Base-by-base conservation (phyloP, 805 yeast species). In the Metschnikowia borealis region DNA sequence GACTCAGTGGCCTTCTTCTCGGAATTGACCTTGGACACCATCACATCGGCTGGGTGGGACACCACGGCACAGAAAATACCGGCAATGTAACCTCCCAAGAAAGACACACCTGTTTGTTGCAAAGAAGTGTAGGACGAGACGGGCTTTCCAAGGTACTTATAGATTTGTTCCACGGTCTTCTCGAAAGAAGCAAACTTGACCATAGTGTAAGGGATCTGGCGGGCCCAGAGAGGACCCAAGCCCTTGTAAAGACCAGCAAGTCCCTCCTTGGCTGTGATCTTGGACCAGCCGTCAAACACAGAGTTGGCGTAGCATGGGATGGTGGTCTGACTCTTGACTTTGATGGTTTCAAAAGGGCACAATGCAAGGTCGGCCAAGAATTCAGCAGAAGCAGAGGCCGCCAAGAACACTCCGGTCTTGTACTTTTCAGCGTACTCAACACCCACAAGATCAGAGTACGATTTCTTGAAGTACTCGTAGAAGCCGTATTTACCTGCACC, bases 161-260 rank as follows among this genome's bases (percentile, higher is more conserved):
- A 92, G 63, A 92, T 91, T 45, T 72, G 68, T 62, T 85, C 89
- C 32, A 92, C 97, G 47, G 91, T 87, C 66, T 83, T 87, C 74
- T 92, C 99, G 73, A 94, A 92, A 23, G 96, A 80, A 7, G 97
- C 92, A 69, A 92, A 94, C 73, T 94, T 92, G 54, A 87, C 95
- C 97, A 92, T 91, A 26, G 98, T 92, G 75, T 92, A 92, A n/a
- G 98, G 99, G 61, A 92, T 87, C 72, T 92, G 99, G 75, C 98
- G 85, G 52, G 84, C 81, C 98, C 98, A 94, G 57, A 92, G 77
- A 13, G 99, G 98, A 8, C 83, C 85, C 48, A 92, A 71, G 48
- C 98, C 98, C 64, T 87, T 86, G 75, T 91, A 92, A 46, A 92
- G 75, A 1, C 89, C 88, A 20, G 74, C 82, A 48, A 85, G 54